These are phyloP conservation scores for Mycena latifolia DNA, from an alignment of 768 basidiomycete species.

Conservation along the genomic window DNA sequence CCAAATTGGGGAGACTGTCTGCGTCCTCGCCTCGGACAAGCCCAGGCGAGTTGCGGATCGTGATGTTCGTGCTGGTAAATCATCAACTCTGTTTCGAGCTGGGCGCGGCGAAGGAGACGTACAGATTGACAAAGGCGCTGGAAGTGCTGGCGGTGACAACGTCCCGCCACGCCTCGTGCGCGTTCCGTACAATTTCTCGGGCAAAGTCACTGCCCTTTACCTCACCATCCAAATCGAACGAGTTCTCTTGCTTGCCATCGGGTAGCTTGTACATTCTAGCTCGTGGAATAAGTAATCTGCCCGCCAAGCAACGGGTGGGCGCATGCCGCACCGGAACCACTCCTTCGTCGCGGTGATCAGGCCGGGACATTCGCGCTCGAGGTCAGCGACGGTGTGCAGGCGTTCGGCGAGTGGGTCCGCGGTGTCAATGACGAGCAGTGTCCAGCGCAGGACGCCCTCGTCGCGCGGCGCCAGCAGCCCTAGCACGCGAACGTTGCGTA, in stretches of 20 bases:
- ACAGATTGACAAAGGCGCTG: conserved; percentile 16
- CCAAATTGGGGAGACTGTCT: conserved; percentile 4
- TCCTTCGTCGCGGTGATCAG: conserved; percentile 84
- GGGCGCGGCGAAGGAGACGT: conserved; percentile 9
- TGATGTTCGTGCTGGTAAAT: conserved; percentile 66
- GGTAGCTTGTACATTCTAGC: conserved; percentile 74
- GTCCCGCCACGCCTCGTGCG: conserved; percentile 84
- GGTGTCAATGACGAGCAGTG: conserved; percentile 84
- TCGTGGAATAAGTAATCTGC: not conserved
- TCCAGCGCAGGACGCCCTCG: conserved; percentile 90
- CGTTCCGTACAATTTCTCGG: conserved; percentile 83
- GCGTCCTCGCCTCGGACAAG: conserved; percentile 55
- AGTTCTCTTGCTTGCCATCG: conserved; percentile 81
- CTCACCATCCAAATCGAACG: conserved; percentile 85
- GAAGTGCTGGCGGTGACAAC: conserved; percentile 54
- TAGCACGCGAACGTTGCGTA: conserved; percentile 89
- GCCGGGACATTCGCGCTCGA: conserved; percentile 85
- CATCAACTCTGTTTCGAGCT: conserved; percentile 3
- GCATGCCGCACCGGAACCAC: conserved; percentile 73
- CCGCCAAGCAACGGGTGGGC: not conserved
- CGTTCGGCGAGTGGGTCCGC: conserved; percentile 82
- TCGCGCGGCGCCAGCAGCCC: conserved; percentile 89
- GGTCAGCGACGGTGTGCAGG: conserved; percentile 86
- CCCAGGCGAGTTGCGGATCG: conserved; percentile 63
- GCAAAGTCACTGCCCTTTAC: conserved; percentile 89